Conservation (phyloP, 2,329 filamentous ascomycete genomes). For the Botryotinia globosa region DNA sequence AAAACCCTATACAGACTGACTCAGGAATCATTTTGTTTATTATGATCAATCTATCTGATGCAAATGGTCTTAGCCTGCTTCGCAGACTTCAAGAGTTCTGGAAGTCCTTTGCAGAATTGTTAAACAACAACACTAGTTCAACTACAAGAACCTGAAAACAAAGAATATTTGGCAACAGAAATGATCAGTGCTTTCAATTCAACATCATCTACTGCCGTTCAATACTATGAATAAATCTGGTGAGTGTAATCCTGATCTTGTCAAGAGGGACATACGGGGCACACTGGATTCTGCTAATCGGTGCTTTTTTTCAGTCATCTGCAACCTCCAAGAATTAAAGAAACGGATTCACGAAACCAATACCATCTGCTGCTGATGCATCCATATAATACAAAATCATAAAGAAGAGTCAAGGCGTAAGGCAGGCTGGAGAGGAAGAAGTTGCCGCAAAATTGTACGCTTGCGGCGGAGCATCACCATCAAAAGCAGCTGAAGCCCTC, state of each 20-base stretch:
- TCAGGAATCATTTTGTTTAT: neutral
- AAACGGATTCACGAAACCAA: neutral
- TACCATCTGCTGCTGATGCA: neutral
- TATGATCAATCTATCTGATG: neutral
- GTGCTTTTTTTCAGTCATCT: neutral
- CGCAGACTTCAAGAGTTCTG: too few relatives aligned
- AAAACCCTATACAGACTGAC: too few relatives aligned
- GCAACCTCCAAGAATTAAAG: neutral
- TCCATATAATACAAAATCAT: too few relatives aligned
- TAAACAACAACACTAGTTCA: too few relatives aligned
- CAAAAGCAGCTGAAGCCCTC: neutral
- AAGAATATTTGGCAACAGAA: neutral
- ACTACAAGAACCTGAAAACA: neutral
- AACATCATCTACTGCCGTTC: neutral
- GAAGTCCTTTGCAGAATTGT: neutral
- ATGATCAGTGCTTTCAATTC: accelerated
- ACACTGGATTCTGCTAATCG: neutral
- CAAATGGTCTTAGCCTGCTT: neutral
- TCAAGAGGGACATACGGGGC: neutral
- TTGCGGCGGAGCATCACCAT: neutral
- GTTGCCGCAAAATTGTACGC: neutral
- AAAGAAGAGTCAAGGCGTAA: too few relatives aligned
- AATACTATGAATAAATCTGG: too few relatives aligned
- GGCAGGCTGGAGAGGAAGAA: neutral
- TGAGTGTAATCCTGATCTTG: neutral